A percentile compares a stretch with the other conserved stretches of the same genome.
Evolutionary conservation across 2,329 filamentous ascomycete species (phyloP).

Genomic region (Verticillium alfalfae): DNA sequence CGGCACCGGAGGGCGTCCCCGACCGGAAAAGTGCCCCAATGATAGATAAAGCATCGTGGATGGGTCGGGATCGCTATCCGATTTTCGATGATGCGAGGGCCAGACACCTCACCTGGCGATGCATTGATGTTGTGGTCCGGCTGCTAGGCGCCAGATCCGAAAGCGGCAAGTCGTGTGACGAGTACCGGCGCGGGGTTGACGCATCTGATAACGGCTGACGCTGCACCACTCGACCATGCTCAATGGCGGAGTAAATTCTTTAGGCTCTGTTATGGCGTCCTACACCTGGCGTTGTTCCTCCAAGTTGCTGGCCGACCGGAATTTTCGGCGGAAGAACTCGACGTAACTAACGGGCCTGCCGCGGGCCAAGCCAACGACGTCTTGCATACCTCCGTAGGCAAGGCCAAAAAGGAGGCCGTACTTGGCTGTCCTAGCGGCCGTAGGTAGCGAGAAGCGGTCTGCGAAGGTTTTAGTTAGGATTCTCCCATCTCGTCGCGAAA

Average conservation of each 20-base stretch:
- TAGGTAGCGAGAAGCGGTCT: conserved; percentile 77
- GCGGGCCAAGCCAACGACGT: conserved; percentile 61
- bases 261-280: neutral
- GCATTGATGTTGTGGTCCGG: neutral
- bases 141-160: neutral
- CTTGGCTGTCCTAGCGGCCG: conserved; percentile 71
- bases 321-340: conserved; percentile 47
- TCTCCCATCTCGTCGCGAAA: neutral
- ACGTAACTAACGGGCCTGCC: conserved; percentile 73
- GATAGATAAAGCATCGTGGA: neutral
- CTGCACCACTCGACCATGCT: neutral
- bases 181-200: neutral
- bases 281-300: neutral
- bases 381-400: conserved; percentile 75
- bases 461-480: conserved; percentile 1
- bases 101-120: neutral
- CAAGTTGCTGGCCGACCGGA: neutral
- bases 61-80: neutral
- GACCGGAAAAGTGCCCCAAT: neutral
- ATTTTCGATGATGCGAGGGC: neutral
- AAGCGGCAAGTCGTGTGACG: neutral
- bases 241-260: neutral
- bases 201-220: neutral
- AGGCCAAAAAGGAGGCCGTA: conserved; percentile 75
- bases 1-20: neutral